Evolutionary conservation across 306 rosid species (phyloP).

Genomic region (Medicago arabica): DNA sequence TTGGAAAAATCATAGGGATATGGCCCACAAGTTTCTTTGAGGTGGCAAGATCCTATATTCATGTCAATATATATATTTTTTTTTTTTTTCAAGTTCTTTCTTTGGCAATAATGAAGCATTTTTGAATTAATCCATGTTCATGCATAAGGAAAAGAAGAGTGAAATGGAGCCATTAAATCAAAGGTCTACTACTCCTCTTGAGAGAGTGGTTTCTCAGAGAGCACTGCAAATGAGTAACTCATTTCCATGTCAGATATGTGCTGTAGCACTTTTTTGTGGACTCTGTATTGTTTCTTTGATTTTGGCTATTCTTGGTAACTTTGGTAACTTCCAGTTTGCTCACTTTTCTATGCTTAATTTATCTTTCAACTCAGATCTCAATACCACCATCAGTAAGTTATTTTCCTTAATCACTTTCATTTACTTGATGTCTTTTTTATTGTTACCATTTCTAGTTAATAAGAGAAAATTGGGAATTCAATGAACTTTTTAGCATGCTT

Average conservation of each 20-base stretch:
- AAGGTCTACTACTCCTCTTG: conserved; percentile 52
- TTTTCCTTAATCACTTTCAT: conserved; percentile 33
- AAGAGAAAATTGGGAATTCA: background rate
- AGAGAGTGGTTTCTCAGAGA: conserved; percentile 80
- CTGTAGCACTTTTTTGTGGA: conserved; percentile 83
- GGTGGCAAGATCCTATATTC: conserved; percentile 43
- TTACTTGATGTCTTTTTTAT: background rate
- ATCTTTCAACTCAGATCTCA: conserved; percentile 54
- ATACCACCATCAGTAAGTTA: conserved; percentile 57
- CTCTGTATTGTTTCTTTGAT: conserved; percentile 72
- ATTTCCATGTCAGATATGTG: conserved; percentile 87
- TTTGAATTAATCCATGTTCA: background rate
- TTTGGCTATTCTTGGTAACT: conserved; percentile 74
- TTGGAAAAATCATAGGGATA: conserved; percentile 16
- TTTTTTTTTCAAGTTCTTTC: background rate
- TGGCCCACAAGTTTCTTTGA: conserved; percentile 37
- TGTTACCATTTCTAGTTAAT: background rate
- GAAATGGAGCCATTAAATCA: conserved; percentile 63
- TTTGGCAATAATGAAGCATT: background rate
- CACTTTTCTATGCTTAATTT: conserved; percentile 48
- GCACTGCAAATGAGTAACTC: conserved; percentile 88
- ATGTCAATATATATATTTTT: background rate
- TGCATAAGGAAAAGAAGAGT: background rate
- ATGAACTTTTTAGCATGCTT: background rate
- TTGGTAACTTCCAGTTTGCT: conserved; percentile 40